phyloP scores from a whole-genome alignment of 2,329 filamentous ascomycete species.

The Setomelanomma holmii region DNA sequence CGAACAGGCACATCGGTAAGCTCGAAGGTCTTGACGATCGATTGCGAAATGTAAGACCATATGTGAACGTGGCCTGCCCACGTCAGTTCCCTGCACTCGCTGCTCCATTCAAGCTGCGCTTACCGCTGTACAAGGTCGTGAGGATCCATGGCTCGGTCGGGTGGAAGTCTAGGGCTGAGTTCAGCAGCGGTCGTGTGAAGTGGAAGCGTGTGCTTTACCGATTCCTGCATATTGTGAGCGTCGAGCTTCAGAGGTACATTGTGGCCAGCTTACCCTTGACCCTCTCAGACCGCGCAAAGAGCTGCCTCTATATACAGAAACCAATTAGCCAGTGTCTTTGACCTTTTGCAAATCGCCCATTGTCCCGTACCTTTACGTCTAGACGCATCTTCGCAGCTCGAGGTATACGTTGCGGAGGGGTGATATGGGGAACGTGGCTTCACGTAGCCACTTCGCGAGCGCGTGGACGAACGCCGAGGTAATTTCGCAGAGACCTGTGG shows the following conservation, averaged over 20 bases:
- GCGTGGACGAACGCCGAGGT: conserved; percentile 18
- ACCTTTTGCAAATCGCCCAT: background rate
- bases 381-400: conserved; percentile 51
- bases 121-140: conserved; percentile 95
- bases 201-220: conserved; percentile 40
- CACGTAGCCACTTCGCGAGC: conserved; percentile 43
- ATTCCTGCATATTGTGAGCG: conserved; percentile 44
- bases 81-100: conserved; percentile 32
- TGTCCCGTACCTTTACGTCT: conserved; percentile 52
- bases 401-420: conserved; percentile 37
- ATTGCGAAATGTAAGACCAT: conserved; percentile 82
- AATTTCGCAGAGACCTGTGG: conserved; percentile 1
- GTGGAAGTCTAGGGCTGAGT: conserved; percentile 85
- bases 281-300: conserved; percentile 89
- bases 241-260: conserved; percentile 3
- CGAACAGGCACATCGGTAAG: conserved; percentile 97
- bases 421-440: conserved; percentile 48
- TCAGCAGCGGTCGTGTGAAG: conserved; percentile 31
- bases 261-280: conserved; percentile 67
- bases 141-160: conserved; percentile 94
- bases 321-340: conserved; percentile 45
- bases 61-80: conserved; percentile 91
- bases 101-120: conserved; percentile 15
- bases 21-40: conserved; percentile 98
- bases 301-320: conserved; percentile 69